Conservation (phyloP, 805 yeast genomes). For the Candida germanica region DNA sequence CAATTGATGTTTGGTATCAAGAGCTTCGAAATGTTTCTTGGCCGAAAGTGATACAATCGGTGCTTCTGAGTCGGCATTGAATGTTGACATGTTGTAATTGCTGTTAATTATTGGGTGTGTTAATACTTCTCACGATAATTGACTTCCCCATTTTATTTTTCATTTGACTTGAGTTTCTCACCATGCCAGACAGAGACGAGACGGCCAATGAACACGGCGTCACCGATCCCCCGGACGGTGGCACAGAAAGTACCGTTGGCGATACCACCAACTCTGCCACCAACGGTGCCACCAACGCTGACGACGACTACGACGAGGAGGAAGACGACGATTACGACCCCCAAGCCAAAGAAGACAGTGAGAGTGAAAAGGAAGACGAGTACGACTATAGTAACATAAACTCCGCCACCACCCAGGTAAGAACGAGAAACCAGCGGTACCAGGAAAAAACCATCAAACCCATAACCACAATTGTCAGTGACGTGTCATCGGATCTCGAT, state of each 20-base stretch:
- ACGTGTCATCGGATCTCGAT: slow-evolving; percentile 19
- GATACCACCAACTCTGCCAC: neutral
- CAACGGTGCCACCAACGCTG: neutral
- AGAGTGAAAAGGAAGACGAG: slow-evolving; percentile 34
- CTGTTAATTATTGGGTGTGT: no score
- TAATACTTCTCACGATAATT: no score
- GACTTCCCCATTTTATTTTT: no score
- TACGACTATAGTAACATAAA: slow-evolving; percentile 53
- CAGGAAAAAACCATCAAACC: slow-evolving; percentile 26
- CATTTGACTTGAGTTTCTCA: no score
- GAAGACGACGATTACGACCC: slow-evolving; percentile 36
- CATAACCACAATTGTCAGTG: slow-evolving; percentile 6
- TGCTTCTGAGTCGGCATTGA: slow-evolving; percentile 39
- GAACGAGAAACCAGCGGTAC: slow-evolving; percentile 63
- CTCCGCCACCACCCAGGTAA: slow-evolving; percentile 52
- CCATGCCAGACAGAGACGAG: neutral
- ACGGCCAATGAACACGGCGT: neutral
- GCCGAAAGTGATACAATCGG: slow-evolving; percentile 54
- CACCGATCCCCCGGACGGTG: neutral
- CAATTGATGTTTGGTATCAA: slow-evolving; percentile 54
- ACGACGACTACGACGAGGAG: slow-evolving; percentile 22
- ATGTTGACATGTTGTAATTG: slow-evolving; percentile 4
- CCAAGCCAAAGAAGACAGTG: slow-evolving; percentile 23
- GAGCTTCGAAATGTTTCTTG: slow-evolving; percentile 61
- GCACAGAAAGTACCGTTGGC: no score